Conservation (phyloP, 139 green algal species). For the Haematococcus lacustris region DNA sequence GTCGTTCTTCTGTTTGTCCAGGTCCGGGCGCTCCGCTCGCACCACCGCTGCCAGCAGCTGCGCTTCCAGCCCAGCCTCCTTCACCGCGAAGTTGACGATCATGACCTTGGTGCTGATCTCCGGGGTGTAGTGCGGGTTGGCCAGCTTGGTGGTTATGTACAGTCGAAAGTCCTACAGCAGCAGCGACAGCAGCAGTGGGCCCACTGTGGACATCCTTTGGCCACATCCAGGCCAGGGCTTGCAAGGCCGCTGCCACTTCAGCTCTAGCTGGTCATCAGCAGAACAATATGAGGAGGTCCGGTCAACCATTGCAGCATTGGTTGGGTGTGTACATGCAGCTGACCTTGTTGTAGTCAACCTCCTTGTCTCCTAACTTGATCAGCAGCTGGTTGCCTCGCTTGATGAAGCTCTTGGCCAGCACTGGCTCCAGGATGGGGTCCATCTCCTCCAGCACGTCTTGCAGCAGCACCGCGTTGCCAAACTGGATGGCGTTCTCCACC, state of each 20-base stretch:
- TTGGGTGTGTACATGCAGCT: too few species aligned
- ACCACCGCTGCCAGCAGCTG: constrained; percentile 80
- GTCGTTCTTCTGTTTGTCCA: constrained; percentile 85
- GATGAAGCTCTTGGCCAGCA: constrained; percentile 72
- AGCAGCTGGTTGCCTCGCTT: constrained; percentile 64
- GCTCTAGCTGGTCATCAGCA: too few species aligned
- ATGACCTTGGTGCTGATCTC: constrained; percentile 74
- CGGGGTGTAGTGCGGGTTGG: constrained; percentile 82
- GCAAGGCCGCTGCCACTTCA: too few species aligned
- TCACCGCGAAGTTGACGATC: constrained; percentile 76
- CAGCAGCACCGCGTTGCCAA: constrained; percentile 69
- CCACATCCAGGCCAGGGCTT: too few species aligned
- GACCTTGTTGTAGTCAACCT: constrained; percentile 16
- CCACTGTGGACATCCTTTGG: too few species aligned
- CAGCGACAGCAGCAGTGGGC: too few species aligned
- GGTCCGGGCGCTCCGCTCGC: constrained; percentile 67
- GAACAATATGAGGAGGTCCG: too few species aligned
- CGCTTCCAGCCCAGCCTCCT: constrained; percentile 70
- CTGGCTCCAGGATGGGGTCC: constrained; percentile 70
- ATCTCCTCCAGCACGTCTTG: constrained; percentile 61
- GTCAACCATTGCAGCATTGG: too few species aligned
- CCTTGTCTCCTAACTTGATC: constrained; percentile 82
- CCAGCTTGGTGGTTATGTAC: constrained; percentile 86
- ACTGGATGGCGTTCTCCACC: constrained; percentile 75
- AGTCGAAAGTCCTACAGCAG: constrained; percentile 83